These are phyloP conservation scores for Cenococcum geophilum DNA, from an alignment of 495 filamentous ascomycete genomes.

Conservation along the genomic window DNA sequence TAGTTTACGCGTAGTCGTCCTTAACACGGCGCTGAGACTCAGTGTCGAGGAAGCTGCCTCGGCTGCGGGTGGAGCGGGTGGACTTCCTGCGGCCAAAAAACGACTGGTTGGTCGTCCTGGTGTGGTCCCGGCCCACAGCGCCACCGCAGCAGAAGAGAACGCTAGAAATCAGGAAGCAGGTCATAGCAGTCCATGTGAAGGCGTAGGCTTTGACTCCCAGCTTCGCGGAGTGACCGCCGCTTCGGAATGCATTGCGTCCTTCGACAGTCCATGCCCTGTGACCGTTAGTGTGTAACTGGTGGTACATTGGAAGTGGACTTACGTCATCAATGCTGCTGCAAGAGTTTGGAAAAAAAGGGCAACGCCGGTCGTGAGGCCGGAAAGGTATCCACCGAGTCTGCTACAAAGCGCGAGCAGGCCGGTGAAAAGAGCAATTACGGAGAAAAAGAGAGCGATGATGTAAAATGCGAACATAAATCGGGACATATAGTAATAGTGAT, in stretches of 20 bases:
- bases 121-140: conserved; percentile 29
- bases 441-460: conserved; percentile 63
- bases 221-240: conserved; percentile 49
- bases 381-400: conserved; percentile 54
- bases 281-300: neutral
- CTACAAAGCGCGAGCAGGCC: conserved; percentile 58
- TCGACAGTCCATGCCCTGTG: conserved; percentile 66
- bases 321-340: conserved; percentile 65
- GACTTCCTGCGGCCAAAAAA: conserved; percentile 41
- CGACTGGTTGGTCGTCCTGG: neutral
- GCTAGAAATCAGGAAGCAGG: conserved; percentile 62
- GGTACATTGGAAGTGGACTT: conserved; percentile 35
- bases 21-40: conserved; percentile 54
- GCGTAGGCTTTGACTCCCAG: conserved; percentile 71
- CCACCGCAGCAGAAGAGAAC: conserved; percentile 61
- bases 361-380: conserved; percentile 49
- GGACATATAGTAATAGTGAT: conserved; percentile 57
- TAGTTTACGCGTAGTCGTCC: conserved; percentile 54
- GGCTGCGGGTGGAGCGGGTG: conserved; percentile 27
- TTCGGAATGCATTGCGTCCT: conserved; percentile 63
- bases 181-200: conserved; percentile 79
- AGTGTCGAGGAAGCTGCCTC: conserved; percentile 48
- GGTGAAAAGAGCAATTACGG: conserved; percentile 52
- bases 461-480: conserved; percentile 70
- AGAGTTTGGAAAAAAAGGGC: conserved; percentile 59